A percentile compares a stretch with the other conserved stretches of the same genome.
Conservation (phyloP, 2,329 filamentous ascomycete genomes). For the Neocatenulostroma microsporum region DNA sequence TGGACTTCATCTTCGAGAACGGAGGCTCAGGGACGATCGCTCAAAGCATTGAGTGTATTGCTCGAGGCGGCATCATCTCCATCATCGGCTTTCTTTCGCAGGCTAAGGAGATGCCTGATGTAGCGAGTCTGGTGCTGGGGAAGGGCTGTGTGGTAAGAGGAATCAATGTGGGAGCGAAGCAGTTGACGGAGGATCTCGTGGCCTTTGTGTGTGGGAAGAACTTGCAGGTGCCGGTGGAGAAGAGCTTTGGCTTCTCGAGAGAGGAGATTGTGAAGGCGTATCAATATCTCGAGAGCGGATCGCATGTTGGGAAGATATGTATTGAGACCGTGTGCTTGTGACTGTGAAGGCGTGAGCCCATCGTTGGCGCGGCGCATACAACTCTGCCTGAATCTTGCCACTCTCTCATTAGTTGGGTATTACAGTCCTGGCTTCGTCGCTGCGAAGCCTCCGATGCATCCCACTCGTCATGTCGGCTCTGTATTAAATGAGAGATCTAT, state of each 20-base stretch:
- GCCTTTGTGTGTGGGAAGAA: slow-evolving; percentile 2
- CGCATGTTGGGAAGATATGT: slow-evolving; percentile 4
- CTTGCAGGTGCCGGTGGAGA: slow-evolving; percentile 4
- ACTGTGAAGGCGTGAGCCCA: too few relatives aligned
- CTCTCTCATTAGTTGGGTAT: too few relatives aligned
- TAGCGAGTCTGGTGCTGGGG: slow-evolving; percentile 3
- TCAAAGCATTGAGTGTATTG: slow-evolving; percentile 3
- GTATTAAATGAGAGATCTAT: too few relatives aligned
- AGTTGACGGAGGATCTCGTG: slow-evolving; percentile 6
- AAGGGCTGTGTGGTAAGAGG: slow-evolving; percentile 1
- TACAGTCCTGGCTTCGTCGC: too few relatives aligned
- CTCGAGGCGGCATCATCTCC: slow-evolving; percentile 4
- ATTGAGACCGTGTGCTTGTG: slow-evolving; percentile 2
- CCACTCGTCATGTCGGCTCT: too few relatives aligned
- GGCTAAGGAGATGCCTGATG: slow-evolving; percentile 9
- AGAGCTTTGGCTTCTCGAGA: slow-evolving; percentile 1
- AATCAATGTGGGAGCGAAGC: slow-evolving; percentile 5
- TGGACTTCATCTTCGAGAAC: slow-evolving; percentile 42
- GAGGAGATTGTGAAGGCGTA: slow-evolving; percentile 4
- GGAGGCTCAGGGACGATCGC: slow-evolving; percentile 18
- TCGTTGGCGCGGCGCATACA: too few relatives aligned
- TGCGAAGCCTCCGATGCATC: too few relatives aligned
- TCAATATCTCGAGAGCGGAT: slow-evolving; percentile 4
- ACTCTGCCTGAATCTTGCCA: too few relatives aligned
- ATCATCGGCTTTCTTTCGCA: slow-evolving; percentile 3